These are phyloP conservation scores for Aspergillus mulundensis DNA, from an alignment of 495 filamentous ascomycete genomes.

Conservation along the genomic window DNA sequence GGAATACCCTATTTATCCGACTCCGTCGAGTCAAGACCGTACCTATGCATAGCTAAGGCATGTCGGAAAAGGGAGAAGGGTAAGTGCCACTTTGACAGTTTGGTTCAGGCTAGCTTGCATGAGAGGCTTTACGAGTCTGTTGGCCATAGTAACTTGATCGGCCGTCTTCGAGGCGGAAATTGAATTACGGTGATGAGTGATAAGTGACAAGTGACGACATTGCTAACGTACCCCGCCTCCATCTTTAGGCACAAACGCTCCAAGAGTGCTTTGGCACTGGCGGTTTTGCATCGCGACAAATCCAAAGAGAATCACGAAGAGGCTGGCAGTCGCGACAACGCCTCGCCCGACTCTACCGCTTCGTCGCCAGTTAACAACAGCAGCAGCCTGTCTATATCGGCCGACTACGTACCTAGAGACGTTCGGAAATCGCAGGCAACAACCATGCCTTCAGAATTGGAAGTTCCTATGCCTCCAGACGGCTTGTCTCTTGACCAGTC, in stretches of 20 bases:
- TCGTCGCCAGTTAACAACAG: constrained; percentile 24
- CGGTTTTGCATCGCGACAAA: constrained; percentile 50
- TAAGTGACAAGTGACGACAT: no score
- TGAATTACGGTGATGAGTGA: no score
- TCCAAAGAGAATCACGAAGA: constrained; percentile 36
- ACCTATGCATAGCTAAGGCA: constrained; percentile 4
- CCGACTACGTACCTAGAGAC: constrained; percentile 31
- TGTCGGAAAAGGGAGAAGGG: constrained; percentile 30
- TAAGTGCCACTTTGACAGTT: constrained; percentile 15
- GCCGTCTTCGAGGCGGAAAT: neutral
- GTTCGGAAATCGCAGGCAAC: no score
- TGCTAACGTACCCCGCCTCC: constrained; percentile 25
- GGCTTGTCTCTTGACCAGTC: constrained; percentile 80
- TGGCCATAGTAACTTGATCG: no score
- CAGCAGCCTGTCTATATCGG: constrained; percentile 21
- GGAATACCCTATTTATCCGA: no score
- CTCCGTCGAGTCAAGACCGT: no score
- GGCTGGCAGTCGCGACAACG: constrained; percentile 22
- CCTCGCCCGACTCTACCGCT: constrained; percentile 28
- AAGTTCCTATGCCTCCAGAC: no score
- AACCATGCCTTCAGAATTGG: constrained; percentile 25
- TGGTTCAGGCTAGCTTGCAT: neutral
- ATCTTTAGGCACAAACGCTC: constrained; percentile 50
- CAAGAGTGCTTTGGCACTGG: constrained; percentile 48
- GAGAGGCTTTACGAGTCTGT: no score